A percentile compares a stretch with the other conserved stretches of the same genome.
Conservation (phyloP, 352 stramenopile species). For the Halophytophthora polymorphica region DNA sequence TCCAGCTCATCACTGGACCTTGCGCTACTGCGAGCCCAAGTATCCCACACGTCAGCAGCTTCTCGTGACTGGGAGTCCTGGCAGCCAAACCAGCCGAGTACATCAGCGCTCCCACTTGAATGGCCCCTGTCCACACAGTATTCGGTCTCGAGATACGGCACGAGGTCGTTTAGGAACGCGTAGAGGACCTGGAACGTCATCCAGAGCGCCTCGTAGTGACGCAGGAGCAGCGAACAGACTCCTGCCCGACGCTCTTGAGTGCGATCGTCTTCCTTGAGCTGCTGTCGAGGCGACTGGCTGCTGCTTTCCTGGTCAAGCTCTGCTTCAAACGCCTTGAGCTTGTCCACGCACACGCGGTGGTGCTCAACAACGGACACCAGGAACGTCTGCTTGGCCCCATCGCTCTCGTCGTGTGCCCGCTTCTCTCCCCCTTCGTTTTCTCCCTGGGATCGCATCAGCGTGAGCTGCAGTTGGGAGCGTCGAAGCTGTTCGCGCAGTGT, state of each 20-base stretch:
- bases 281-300: neutral
- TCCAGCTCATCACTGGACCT: slow-evolving; percentile 10
- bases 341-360: slow-evolving; percentile 14
- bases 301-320: slow-evolving; percentile 3
- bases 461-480: slow-evolving; percentile 14
- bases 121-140: neutral
- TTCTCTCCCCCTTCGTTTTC: neutral
- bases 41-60: neutral
- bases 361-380: slow-evolving; percentile 13
- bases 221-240: slow-evolving; percentile 15
- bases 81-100: slow-evolving; percentile 7
- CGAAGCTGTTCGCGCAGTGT: slow-evolving; percentile 11
- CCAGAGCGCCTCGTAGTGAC: slow-evolving; percentile 28
- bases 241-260: neutral
- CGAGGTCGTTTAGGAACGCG: slow-evolving; percentile 1
- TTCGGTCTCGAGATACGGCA: neutral
- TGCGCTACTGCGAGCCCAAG: neutral
- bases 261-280: slow-evolving; percentile 1
- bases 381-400: neutral
- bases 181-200: slow-evolving; percentile 19
- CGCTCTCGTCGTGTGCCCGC: neutral
- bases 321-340: slow-evolving; percentile 8
- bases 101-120: neutral
- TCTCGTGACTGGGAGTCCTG: neutral
- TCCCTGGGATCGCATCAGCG: slow-evolving; percentile 6